Evolutionary conservation across 331 rosid species (phyloP).

Genomic region (Quercus lobata): DNA sequence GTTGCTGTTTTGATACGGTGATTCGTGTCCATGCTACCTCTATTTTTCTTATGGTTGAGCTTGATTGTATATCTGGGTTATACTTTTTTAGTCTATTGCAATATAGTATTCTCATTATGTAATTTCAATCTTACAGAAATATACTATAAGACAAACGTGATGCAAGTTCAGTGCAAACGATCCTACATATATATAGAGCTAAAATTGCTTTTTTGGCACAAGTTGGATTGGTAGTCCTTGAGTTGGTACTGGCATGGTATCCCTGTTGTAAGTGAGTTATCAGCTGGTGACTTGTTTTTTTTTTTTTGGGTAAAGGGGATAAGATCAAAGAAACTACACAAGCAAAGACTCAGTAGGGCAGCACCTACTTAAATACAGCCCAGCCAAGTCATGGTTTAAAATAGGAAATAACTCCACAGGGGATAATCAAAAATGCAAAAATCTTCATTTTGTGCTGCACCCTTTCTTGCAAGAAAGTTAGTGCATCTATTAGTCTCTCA

Average conservation of each 20-base stretch:
- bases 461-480: too few species aligned
- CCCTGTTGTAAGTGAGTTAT: slow-evolving; percentile 51
- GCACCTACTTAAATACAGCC: too few species aligned
- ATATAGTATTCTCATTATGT: not conserved
- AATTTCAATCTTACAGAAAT: not conserved
- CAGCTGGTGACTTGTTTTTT: slow-evolving; percentile 47
- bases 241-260: slow-evolving; percentile 52
- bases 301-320: too few species aligned
- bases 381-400: too few species aligned
- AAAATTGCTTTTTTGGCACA: slow-evolving; percentile 29
- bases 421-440: too few species aligned
- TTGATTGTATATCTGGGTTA: not conserved
- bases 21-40: not conserved
- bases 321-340: too few species aligned
- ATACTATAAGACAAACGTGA: not conserved
- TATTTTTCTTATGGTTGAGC: not conserved
- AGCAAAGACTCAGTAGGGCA: too few species aligned
- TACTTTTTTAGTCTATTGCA: not conserved
- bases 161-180: not conserved
- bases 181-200: not conserved
- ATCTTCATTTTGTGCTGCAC: too few species aligned
- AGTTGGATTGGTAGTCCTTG: slow-evolving; percentile 54
- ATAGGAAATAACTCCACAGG: too few species aligned
- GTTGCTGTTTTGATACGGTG: not conserved
- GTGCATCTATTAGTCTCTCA: too few species aligned